Percentiles rank a stretch among this genome's conserved stretches.
Conservation (phyloP, 1,284 basidiomycete genomes). For the Trichosporon sp. region DNA sequence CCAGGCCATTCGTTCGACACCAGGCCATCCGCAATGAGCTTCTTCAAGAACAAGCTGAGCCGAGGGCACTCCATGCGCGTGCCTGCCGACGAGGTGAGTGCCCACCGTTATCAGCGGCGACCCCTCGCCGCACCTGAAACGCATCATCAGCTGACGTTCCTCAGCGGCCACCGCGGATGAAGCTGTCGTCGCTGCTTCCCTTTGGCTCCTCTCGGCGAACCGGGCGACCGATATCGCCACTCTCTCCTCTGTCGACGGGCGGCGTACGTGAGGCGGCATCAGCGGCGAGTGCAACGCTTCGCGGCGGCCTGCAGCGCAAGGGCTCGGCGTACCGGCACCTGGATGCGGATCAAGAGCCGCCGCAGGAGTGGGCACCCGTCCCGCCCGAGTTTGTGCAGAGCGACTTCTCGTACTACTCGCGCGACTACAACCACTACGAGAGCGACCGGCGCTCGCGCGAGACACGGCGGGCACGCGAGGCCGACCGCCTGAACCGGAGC, state of each 20-base stretch:
- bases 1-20: background rate
- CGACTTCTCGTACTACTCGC: background rate
- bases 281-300: background rate
- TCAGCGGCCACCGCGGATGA: background rate
- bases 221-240: background rate
- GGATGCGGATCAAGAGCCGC: background rate
- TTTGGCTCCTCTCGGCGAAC: background rate
- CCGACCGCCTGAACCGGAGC: background rate
- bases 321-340: background rate
- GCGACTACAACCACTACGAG: conserved; percentile 3
- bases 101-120: background rate
- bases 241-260: background rate
- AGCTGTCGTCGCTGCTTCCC: background rate
- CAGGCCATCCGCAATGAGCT: background rate
- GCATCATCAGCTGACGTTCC: background rate
- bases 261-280: background rate
- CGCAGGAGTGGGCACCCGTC: background rate
- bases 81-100: background rate
- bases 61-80: background rate
- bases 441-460: background rate
- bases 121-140: background rate
- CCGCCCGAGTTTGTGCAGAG: background rate
- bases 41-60: conserved; percentile 4
- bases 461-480: background rate
- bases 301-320: background rate